Evolutionary conservation across 2,329 filamentous ascomycete species (phyloP).

Genomic region (Albifimbria verrucaria): DNA sequence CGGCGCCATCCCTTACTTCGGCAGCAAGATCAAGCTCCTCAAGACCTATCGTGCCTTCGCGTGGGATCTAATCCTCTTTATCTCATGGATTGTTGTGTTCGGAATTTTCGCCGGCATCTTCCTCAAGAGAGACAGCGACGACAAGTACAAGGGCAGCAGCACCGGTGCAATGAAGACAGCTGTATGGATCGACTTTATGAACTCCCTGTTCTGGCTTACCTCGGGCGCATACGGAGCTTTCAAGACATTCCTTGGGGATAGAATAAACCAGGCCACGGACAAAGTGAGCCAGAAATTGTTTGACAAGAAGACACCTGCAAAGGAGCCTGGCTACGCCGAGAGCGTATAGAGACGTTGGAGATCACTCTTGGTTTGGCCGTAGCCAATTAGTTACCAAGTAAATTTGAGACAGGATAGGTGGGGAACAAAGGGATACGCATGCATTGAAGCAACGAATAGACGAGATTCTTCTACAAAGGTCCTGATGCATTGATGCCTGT

Average conservation of each 20-base stretch:
- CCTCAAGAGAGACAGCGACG: constrained; percentile 55
- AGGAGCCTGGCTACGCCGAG: constrained; percentile 24
- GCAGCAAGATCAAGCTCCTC: constrained; percentile 27
- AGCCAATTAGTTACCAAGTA: too few species aligned
- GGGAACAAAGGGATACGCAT: background rate
- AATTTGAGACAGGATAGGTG: too few species aligned
- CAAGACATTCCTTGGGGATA: constrained; percentile 39
- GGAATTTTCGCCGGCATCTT: constrained; percentile 72
- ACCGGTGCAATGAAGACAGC: constrained; percentile 61
- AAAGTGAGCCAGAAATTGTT: constrained; percentile 36
- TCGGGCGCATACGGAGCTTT: constrained; percentile 38
- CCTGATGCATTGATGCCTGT: background rate
- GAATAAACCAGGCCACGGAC: constrained; percentile 34
- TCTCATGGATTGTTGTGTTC: constrained; percentile 64
- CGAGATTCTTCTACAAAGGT: background rate
- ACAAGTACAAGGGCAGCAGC: constrained; percentile 40
- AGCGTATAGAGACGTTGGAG: constrained; percentile 24
- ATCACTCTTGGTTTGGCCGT: too few species aligned
- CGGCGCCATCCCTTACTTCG: constrained; percentile 27
- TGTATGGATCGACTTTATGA: constrained; percentile 69
- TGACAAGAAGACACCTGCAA: constrained; percentile 18
- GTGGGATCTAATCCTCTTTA: constrained; percentile 40
- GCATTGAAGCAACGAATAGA: background rate
- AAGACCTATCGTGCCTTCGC: constrained; percentile 41
- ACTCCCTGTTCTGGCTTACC: constrained; percentile 62